Conservation (phyloP, 352 stramenopile genomes). For the Globisporangium orthogonon region DNA sequence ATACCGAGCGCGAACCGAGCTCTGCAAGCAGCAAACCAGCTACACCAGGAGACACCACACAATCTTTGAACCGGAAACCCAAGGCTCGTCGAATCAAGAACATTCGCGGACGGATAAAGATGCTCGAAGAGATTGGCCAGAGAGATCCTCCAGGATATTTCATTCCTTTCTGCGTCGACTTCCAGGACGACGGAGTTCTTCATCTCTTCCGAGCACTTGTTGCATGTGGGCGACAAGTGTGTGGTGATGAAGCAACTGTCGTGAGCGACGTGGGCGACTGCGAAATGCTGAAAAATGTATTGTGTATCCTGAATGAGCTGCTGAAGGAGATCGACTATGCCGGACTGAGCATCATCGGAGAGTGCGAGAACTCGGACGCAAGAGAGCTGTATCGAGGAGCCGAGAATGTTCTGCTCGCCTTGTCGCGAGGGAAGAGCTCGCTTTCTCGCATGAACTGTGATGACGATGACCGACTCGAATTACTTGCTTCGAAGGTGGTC, state of each 20-base stretch:
- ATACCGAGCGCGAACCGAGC: constrained; percentile 22
- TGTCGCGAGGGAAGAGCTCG: constrained; percentile 7
- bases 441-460: neutral
- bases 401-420: constrained; percentile 16
- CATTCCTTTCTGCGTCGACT: constrained; percentile 61
- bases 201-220: constrained; percentile 24
- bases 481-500: constrained; percentile 18
- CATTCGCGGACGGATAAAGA: constrained; percentile 35
- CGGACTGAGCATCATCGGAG: constrained; percentile 17
- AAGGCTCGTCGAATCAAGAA: constrained; percentile 57
- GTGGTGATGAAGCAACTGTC: neutral
- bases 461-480: too few species aligned
- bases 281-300: constrained; percentile 18
- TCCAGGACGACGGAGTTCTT: constrained; percentile 35
- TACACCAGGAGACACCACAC: constrained; percentile 1
- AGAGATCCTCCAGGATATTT: constrained; percentile 44
- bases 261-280: constrained; percentile 1
- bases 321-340: constrained; percentile 36
- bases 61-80: constrained; percentile 21
- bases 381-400: constrained; percentile 19
- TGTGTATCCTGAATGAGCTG: constrained; percentile 25
- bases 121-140: constrained; percentile 24
- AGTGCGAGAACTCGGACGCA: constrained; percentile 13
- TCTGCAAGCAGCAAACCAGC: constrained; percentile 5
- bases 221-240: constrained; percentile 10